A percentile compares a stretch with the other conserved stretches of the same genome.
Conservation (phyloP, 495 filamentous ascomycete genomes). For the Tuber umbilicatum region DNA sequence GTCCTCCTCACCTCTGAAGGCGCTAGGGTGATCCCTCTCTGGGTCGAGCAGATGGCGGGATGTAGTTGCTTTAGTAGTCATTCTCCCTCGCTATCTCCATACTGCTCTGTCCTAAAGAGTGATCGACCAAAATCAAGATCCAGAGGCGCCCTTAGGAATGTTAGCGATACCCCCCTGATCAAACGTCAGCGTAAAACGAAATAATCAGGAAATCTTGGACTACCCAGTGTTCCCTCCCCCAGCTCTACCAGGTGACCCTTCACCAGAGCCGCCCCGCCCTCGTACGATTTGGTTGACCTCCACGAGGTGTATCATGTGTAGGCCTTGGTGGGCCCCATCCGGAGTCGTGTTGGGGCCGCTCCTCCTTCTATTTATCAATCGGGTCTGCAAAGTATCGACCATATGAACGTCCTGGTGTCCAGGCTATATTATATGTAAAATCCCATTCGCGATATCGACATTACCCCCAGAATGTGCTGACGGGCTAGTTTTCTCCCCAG, state of each 20-base stretch:
- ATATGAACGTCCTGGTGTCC: slow-evolving; percentile 22
- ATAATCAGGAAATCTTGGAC: neutral
- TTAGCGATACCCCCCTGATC: neutral
- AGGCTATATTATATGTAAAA: slow-evolving; percentile 26
- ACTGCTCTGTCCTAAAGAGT: slow-evolving; percentile 20
- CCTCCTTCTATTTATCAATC: slow-evolving; percentile 29
- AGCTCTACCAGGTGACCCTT: neutral
- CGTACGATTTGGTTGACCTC: neutral
- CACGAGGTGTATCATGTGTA: neutral
- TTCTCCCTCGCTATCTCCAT: slow-evolving; percentile 21
- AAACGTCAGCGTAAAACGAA: neutral
- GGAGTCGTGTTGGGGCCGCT: slow-evolving; percentile 18
- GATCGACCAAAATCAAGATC: slow-evolving; percentile 35
- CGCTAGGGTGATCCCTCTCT: slow-evolving; percentile 20
- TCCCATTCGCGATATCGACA: neutral
- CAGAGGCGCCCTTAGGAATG: neutral
- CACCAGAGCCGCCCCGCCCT: neutral
- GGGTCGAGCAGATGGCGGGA: slow-evolving; percentile 28
- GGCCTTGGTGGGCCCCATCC: neutral
- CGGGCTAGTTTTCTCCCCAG: neutral
- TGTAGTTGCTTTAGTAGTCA: slow-evolving; percentile 3
- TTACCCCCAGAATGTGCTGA: neutral
- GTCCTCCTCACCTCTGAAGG: slow-evolving; percentile 22
- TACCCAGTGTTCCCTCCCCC: neutral
- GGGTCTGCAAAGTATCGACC: slow-evolving; percentile 13